Evolutionary conservation across 2,329 filamentous ascomycete species (phyloP).

Genomic region (Cercospora sp.): DNA sequence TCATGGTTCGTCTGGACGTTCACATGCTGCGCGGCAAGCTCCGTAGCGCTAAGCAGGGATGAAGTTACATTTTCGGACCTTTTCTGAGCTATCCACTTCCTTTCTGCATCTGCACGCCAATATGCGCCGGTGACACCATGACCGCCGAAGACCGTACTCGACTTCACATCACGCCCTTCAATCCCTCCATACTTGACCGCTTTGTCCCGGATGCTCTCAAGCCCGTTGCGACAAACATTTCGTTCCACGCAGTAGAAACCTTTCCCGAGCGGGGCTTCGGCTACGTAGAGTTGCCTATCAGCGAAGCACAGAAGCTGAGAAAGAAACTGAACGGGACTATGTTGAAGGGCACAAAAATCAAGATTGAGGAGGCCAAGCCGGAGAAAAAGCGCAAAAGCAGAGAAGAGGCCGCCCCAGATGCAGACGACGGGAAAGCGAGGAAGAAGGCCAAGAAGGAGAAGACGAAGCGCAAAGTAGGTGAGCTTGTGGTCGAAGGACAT

Average conservation of each 20-base stretch:
- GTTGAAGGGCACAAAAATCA: slow-evolving; percentile 80
- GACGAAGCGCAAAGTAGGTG: slow-evolving; percentile 49
- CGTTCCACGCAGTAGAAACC: slow-evolving; percentile 81
- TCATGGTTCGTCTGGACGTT: not conserved
- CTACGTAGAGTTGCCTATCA: slow-evolving; percentile 76
- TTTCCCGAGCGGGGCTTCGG: slow-evolving; percentile 91
- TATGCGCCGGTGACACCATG: slow-evolving; percentile 13
- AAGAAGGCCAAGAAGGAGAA: slow-evolving; percentile 57
- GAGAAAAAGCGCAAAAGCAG: slow-evolving; percentile 51
- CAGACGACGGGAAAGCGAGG: slow-evolving; percentile 52
- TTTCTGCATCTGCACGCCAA: slow-evolving; percentile 3
- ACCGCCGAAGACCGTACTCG: slow-evolving; percentile 43
- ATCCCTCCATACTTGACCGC: slow-evolving; percentile 67
- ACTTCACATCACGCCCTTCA: slow-evolving; percentile 87
- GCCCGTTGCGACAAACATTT: slow-evolving; percentile 71
- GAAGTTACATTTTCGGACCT: slow-evolving; percentile 7
- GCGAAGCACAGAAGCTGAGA: slow-evolving; percentile 85
- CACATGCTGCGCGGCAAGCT: slow-evolving; percentile 10
- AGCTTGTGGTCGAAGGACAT: slow-evolving; percentile 61
- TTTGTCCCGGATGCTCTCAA: slow-evolving; percentile 69
- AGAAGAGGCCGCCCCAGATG: slow-evolving; percentile 29
- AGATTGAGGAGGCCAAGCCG: slow-evolving; percentile 76
- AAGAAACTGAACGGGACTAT: slow-evolving; percentile 87
- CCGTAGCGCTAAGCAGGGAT: slow-evolving; percentile 9
- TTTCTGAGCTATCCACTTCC: not conserved